Percentiles rank a stretch among this genome's conserved stretches.
These are phyloP conservation scores for Aspergillus pseudoviridinutans DNA, from an alignment of 2,329 filamentous ascomycete genomes.

Conservation along the genomic window DNA sequence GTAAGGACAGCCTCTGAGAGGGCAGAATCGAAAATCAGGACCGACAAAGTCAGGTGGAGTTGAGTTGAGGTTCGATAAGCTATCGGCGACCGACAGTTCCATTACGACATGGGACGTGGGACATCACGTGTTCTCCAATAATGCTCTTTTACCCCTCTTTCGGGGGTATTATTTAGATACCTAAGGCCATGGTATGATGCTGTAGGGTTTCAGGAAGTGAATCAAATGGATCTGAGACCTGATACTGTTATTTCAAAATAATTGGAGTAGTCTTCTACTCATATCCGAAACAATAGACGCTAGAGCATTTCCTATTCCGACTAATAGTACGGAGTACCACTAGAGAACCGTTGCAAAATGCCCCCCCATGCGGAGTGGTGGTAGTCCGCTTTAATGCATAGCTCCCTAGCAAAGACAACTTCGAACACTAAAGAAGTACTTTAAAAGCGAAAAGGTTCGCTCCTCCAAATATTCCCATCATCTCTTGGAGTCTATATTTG, in stretches of 20 bases:
- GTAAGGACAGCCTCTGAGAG: neutral
- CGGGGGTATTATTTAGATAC: neutral
- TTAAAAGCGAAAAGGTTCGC: too few species aligned
- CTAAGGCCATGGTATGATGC: neutral
- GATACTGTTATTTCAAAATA: neutral
- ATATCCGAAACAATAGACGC: neutral
- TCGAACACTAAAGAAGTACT: neutral
- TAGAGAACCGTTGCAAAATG: too few species aligned
- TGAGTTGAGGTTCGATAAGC: neutral
- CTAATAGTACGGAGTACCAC: neutral
- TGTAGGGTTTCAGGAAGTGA: neutral
- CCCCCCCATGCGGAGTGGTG: too few species aligned
- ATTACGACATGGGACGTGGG: constrained; percentile 10
- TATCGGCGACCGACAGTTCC: neutral
- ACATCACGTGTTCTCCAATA: constrained; percentile 5
- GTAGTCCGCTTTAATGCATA: neutral
- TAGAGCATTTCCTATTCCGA: neutral
- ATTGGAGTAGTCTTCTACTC: neutral
- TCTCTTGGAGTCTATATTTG: neutral
- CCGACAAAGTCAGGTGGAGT: neutral
- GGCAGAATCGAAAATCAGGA: neutral
- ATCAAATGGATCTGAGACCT: neutral
- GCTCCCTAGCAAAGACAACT: too few species aligned
- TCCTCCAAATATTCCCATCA: too few species aligned
- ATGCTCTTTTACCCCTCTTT: constrained; percentile 1